Base-by-base conservation (phyloP, 2,329 filamentous ascomycete species). In the Byssothecium circinans region DNA sequence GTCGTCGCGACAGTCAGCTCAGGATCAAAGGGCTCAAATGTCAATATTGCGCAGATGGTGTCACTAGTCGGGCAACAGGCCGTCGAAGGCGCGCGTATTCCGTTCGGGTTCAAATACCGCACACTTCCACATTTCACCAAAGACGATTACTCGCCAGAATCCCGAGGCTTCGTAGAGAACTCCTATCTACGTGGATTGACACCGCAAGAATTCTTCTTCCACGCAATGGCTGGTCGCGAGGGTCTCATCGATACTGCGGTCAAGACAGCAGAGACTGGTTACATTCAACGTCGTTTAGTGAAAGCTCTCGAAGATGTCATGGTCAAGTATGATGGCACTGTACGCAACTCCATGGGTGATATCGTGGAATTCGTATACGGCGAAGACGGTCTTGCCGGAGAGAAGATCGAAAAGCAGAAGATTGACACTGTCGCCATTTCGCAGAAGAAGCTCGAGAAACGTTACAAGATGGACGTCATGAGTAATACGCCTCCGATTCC, bases 11-110 rank as follows among this genome's bases (percentile, higher is more conserved):
- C 97, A 89, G 91, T 95, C 51, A 85, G 86, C 43, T 96, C 94
- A 49, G 94, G 94, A 65, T 99, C 95, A 60, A 99, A 99, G 79
- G 94, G 94, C 70, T 97, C 94, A 2, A 92, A 90, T 11, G 97
- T 99, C 79, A 99, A 99, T 72, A 97, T 99, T 62, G 96, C 95
- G 14, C 94, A 99, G 74, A 99, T 99, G 94, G 95, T 91, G 53
- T 94, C 94, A 20, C 83, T 97, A 56, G 95, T 99, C 50, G 94
- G 95, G 57, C 94, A 99, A 71, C 95, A 99, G 71, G 95, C 95
- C 56, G 91, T 99, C 8, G 94, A 99, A 76, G 95, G 94, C 64
- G 96, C 96, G 75, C 94, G 94, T 78, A 96, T 99, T 77, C 94
- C 94, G 1, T 99, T 96, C 67, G 94, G 95, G 18, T 99, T 99